Evolutionary conservation across 805 yeast genomes (phyloP).

Genomic region (Saturnispora hagleri): DNA sequence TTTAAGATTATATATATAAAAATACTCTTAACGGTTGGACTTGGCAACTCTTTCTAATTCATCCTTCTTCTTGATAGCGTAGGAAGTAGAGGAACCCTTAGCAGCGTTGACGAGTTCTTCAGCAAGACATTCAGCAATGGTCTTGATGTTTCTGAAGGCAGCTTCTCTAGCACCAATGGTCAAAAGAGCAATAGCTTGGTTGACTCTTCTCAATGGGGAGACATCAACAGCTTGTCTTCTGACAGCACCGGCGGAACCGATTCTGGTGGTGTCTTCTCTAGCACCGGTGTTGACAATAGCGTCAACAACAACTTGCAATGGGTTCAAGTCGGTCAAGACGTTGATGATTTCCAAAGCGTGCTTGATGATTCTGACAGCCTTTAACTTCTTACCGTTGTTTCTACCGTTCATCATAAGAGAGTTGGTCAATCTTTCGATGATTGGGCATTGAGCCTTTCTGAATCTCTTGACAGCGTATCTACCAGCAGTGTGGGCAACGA

Average conservation of each 20-base stretch:
- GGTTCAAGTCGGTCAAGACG: conserved; percentile 98
- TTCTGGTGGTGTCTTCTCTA: conserved; percentile 99
- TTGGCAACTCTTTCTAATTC: conserved; percentile 99
- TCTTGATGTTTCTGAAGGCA: conserved; percentile 99
- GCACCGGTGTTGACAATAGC: conserved; percentile 99
- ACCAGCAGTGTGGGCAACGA: conserved; percentile 98
- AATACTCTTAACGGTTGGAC: conserved; percentile 88
- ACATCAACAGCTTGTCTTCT: conserved; percentile 99
- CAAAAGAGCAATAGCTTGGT: conserved; percentile 96
- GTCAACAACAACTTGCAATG: conserved; percentile 97
- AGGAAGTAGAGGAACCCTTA: conserved; percentile 99
- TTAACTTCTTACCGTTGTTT: conserved; percentile 99
- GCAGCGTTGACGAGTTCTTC: conserved; percentile 99
- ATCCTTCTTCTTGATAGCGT: conserved; percentile 99
- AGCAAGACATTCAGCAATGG: conserved; percentile 99
- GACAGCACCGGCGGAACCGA: conserved; percentile 99
- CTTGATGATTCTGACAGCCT: conserved; percentile 99
- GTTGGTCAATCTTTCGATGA: conserved; percentile 98
- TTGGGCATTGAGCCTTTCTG: conserved; percentile 99
- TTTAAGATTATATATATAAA: conserved; percentile 1
- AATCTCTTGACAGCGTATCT: conserved; percentile 99
- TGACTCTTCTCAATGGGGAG: conserved; percentile 99
- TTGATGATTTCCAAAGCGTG: conserved; percentile 97
- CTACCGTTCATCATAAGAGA: conserved; percentile 99
- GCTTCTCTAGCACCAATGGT: conserved; percentile 99